These are phyloP conservation scores for Apiotrichum laibachii DNA, from an alignment of 1,284 basidiomycete genomes.

Conservation along the genomic window DNA sequence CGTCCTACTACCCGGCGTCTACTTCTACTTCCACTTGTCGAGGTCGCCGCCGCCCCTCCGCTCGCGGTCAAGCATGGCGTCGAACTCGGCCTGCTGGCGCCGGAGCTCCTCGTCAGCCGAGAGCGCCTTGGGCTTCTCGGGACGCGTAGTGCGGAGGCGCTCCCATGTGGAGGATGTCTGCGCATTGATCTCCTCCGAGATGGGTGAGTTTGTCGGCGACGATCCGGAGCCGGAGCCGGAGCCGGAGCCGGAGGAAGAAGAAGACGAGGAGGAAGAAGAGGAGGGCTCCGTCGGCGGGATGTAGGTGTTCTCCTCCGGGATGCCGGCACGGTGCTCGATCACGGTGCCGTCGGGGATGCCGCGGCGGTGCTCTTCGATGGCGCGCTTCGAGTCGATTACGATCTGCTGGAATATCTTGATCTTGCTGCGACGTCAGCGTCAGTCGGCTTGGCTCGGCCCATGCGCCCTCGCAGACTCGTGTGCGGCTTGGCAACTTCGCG, in stretches of 20 bases:
- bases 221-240: neutral
- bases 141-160: constrained; percentile 2
- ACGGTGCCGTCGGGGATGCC: constrained; percentile 16
- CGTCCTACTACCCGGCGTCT: too few species aligned
- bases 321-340: constrained; percentile 12
- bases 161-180: constrained; percentile 6
- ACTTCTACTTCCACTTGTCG: constrained; percentile 10
- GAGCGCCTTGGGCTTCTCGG: constrained; percentile 9
- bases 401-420: constrained; percentile 39
- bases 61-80: constrained; percentile 38
- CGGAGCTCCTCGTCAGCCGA: constrained; percentile 15
- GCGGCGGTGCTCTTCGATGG: constrained; percentile 16
- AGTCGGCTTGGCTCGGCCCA: neutral
- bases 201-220: neutral
- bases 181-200: neutral
- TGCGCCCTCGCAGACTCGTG: neutral
- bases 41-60: constrained; percentile 26
- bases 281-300: neutral
- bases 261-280: neutral
- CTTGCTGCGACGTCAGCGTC: constrained; percentile 26
- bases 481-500: too few species aligned
- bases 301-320: constrained; percentile 7
- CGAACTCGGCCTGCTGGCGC: constrained; percentile 36
- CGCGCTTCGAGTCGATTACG: constrained; percentile 28
- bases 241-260: neutral